Base-by-base conservation (phyloP, 2,329 filamentous ascomycete species). In the Colletotrichum karsti region DNA sequence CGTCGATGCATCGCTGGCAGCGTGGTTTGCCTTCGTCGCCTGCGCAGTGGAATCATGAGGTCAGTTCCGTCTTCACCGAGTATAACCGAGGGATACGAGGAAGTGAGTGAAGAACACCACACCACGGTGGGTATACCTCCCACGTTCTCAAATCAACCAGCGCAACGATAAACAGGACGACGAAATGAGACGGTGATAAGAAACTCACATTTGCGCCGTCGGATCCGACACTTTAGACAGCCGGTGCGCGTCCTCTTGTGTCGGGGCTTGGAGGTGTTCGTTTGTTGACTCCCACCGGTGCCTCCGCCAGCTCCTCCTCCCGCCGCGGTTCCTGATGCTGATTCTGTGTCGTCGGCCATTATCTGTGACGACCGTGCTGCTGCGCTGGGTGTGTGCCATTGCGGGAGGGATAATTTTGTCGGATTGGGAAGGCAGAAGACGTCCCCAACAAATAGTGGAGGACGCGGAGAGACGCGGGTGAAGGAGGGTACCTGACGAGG, bases 21-120 rank as follows among this genome's bases (percentile, higher is more conserved):
- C 74, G 74, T 4, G 85, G 85, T 70, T 84, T 87, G 13, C 75
- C 75, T 74, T 87, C 85, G 65, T 87, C 85, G 67, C 85, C 84
- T 87, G 63, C 20, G 33, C 24, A n/a, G 4, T 20, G 22, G 24
- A 30, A 30, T n/a, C 18, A 46, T 50, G 12, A n/a, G 13, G 20
- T 3, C 5, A 20, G 7, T 0, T 53, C n/a, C 1, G 18, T n/a
- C 18, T 41, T 8, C 33, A 50, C 41, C 53, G 35, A 55, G 42
- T 50, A 24, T 18, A 37, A 12, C 63, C 33, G 30, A 28, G 30
- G 37, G 28, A 7, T 3, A 28, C 7, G 12, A 22, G 33, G 15
- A 22, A 53, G 18, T 8, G 30, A 37, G 24, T 35, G 4, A 13
- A 39, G n/a, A 26, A 18, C 13, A 1, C n/a, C n/a, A n/a, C n/a